These are phyloP conservation scores for Trametes polyzona DNA, from an alignment of 1,284 basidiomycete species.

Conservation along the genomic window DNA sequence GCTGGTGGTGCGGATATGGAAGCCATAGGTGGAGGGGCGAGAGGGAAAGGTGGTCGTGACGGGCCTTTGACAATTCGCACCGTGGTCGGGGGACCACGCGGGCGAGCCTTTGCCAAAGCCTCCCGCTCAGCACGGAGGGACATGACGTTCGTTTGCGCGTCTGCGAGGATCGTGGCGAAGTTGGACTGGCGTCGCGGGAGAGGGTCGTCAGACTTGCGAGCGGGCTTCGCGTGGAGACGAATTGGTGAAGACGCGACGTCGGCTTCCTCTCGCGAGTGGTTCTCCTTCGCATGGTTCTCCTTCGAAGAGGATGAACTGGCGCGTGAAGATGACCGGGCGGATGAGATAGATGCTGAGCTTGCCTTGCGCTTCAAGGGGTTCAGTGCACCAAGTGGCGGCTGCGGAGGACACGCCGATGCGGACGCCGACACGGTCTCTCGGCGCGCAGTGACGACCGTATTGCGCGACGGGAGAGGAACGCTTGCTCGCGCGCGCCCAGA, in stretches of 20 bases:
- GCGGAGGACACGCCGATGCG: neutral
- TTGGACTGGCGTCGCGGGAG: conserved; percentile 22
- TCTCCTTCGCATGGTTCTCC: no score
- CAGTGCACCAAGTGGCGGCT: neutral
- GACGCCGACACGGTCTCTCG: no score
- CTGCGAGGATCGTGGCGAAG: conserved; percentile 50
- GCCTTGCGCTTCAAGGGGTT: neutral
- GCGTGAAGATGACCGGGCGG: neutral
- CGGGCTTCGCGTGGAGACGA: neutral
- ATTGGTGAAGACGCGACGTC: neutral
- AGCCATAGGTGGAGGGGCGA: neutral
- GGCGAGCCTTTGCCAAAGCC: neutral
- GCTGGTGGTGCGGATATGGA: neutral
- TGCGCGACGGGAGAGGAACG: no score
- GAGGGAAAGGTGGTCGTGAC: conserved; percentile 1
- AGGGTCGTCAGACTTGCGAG: neutral
- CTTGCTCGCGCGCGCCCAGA: no score
- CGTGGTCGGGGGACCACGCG: no score
- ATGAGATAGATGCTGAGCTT: neutral
- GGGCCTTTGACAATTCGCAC: no score
- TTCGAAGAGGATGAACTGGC: neutral
- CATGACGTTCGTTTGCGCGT: conserved; percentile 46
- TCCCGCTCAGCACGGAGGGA: conserved; percentile 33
- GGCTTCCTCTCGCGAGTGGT: conserved; percentile 14
- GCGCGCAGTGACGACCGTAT: no score